A percentile compares a stretch with the other conserved stretches of the same genome.
These are phyloP conservation scores for Eucalyptus fibrosa DNA, from an alignment of 345 rosid species.

Conservation along the genomic window DNA sequence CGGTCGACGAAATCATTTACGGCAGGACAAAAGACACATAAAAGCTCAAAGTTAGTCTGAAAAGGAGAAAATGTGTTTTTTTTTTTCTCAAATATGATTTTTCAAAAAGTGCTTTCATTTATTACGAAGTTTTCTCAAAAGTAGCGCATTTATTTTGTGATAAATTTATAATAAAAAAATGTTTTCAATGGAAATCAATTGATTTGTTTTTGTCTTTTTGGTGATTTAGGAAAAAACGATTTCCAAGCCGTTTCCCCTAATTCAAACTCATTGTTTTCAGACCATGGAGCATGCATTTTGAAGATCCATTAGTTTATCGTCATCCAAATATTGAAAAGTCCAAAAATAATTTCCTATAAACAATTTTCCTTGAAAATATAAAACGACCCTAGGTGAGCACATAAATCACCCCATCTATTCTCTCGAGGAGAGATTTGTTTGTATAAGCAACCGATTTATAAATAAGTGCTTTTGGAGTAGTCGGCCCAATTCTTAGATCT, in stretches of 20 bases:
- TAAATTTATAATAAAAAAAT: too few species aligned
- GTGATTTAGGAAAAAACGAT: not conserved
- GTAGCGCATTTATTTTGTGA: not conserved
- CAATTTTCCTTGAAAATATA: not conserved
- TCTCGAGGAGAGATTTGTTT: not conserved
- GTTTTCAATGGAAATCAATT: not conserved
- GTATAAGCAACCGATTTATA: too few species aligned
- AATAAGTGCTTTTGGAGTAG: not conserved
- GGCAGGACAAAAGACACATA: not conserved
- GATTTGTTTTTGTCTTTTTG: not conserved
- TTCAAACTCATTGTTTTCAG: not conserved
- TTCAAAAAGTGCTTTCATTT: not conserved
- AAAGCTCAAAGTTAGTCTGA: not conserved
- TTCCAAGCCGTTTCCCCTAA: not conserved
- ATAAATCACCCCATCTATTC: not conserved
- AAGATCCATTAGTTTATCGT: not conserved
- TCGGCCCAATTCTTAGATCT: too few species aligned
- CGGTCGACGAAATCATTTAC: not conserved
- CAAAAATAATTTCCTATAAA: accelerated
- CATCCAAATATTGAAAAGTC: not conserved
- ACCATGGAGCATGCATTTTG: too few species aligned
- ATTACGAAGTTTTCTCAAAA: not conserved
- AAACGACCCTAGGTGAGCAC: not conserved
- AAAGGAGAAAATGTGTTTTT: not conserved
- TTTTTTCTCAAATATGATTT: not conserved